A percentile compares a stretch with the other conserved stretches of the same genome.
These are phyloP conservation scores for Boletus hoseneyae DNA, from an alignment of 1,284 basidiomycete species.

Conservation along the genomic window DNA sequence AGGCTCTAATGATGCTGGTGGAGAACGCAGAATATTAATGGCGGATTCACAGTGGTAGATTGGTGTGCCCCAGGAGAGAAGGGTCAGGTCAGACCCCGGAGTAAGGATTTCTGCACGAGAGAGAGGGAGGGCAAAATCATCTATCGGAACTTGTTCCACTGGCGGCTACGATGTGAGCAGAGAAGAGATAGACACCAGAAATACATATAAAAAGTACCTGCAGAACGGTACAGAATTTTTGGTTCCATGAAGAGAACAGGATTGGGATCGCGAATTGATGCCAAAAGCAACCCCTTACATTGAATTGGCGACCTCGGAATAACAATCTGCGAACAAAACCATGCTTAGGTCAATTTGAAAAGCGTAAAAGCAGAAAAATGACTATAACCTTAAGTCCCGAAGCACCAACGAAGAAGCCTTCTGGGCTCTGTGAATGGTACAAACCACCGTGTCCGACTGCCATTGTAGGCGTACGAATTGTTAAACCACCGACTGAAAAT, in stretches of 20 bases:
- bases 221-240: slow-evolving; percentile 84
- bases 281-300: slow-evolving; percentile 87
- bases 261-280: slow-evolving; percentile 87
- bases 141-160: slow-evolving; percentile 91
- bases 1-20: slow-evolving; percentile 62
- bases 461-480: slow-evolving; percentile 86
- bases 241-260: slow-evolving; percentile 96
- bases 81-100: slow-evolving; percentile 77
- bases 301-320: slow-evolving; percentile 92
- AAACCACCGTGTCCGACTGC: slow-evolving; percentile 91
- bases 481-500: slow-evolving; percentile 82
- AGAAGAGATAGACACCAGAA: neutral
- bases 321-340: slow-evolving; percentile 55
- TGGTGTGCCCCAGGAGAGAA: slow-evolving; percentile 91
- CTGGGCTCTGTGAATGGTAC: slow-evolving; percentile 93
- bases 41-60: slow-evolving; percentile 88
- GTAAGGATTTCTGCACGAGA: slow-evolving; percentile 74
- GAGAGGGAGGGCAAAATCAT: slow-evolving; percentile 83
- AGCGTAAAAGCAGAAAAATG: neutral
- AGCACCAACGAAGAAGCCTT: slow-evolving; percentile 92
- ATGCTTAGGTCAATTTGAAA: neutral
- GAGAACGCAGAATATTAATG: slow-evolving; percentile 61
- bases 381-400: slow-evolving; percentile 77
- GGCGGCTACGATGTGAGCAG: slow-evolving; percentile 17
- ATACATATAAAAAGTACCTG: slow-evolving; percentile 41